Percentiles rank a stretch among this genome's conserved stretches.
Evolutionary conservation across 805 yeast species (phyloP).

Genomic region (Candida dajiaensis): DNA sequence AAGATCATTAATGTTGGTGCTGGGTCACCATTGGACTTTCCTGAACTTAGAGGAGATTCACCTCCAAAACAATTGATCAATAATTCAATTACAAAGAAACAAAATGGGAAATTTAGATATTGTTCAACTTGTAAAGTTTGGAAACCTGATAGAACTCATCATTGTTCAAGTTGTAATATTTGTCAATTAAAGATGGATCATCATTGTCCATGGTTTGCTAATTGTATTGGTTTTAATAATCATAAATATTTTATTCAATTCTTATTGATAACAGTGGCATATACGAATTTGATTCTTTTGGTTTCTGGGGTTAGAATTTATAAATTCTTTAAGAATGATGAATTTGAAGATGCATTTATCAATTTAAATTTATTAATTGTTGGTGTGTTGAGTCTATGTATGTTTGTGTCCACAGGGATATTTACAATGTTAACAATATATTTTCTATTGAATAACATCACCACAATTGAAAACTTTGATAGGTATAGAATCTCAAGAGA

Average conservation of each 20-base stretch:
- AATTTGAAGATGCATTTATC: slow-evolving; percentile 36
- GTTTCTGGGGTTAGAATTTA: slow-evolving; percentile 39
- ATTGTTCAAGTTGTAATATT: slow-evolving; percentile 63
- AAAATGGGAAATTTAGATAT: slow-evolving; percentile 60
- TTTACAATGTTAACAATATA: slow-evolving; percentile 56
- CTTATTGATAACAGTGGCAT: slow-evolving; percentile 46
- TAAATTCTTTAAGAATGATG: slow-evolving; percentile 38
- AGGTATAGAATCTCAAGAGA: slow-evolving; percentile 40
- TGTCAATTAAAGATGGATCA: slow-evolving; percentile 90
- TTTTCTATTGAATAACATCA: slow-evolving; percentile 56
- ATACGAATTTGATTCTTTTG: slow-evolving; percentile 36
- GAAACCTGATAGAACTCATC: slow-evolving; percentile 87
- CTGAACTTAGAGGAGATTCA: slow-evolving; percentile 32
- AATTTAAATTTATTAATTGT: slow-evolving; percentile 58
- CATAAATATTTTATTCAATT: slow-evolving; percentile 79
- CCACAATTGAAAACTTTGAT: slow-evolving; percentile 78
- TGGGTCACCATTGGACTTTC: slow-evolving; percentile 60
- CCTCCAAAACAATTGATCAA: slow-evolving; percentile 19
- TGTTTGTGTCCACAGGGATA: slow-evolving; percentile 49
- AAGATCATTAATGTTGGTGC: slow-evolving; percentile 48
- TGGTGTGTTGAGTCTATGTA: slow-evolving; percentile 44
- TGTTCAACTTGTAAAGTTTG: slow-evolving; percentile 66
- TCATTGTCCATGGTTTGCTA: slow-evolving; percentile 92
- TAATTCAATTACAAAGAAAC: slow-evolving; percentile 38
- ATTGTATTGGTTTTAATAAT: slow-evolving; percentile 78